These are phyloP conservation scores for Entomortierella parvispora DNA, from an alignment of 192 early-diverging fungal genomes.

Conservation along the genomic window DNA sequence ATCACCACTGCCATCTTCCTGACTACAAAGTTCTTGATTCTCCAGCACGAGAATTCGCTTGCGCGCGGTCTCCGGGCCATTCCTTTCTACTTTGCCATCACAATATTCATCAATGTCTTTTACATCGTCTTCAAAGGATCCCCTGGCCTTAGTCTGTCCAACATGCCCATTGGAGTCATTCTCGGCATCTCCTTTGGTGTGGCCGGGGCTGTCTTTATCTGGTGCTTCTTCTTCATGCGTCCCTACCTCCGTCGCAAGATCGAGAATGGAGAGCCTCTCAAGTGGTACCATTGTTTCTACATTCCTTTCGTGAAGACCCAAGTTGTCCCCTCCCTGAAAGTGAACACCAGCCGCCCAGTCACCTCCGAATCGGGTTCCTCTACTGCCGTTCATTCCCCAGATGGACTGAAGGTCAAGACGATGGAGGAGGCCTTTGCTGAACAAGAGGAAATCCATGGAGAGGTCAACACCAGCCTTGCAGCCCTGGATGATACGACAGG, in stretches of 20 bases:
- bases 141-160: slow-evolving; percentile 55
- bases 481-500: slow-evolving; percentile 15
- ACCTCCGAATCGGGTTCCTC: neutral
- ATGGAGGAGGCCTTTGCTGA: neutral
- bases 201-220: slow-evolving; percentile 59
- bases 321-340: neutral
- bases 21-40: slow-evolving; percentile 72
- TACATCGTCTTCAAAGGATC: slow-evolving; percentile 81
- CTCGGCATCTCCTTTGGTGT: slow-evolving; percentile 74
- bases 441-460: neutral
- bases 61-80: slow-evolving; percentile 72
- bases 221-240: slow-evolving; percentile 69
- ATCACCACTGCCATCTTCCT: slow-evolving; percentile 68
- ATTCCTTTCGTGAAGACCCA: slow-evolving; percentile 60
- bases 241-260: slow-evolving; percentile 72
- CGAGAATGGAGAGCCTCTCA: slow-evolving; percentile 68
- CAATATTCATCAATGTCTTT: slow-evolving; percentile 70
- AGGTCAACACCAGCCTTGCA: slow-evolving; percentile 10
- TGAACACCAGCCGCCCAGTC: too few relatives aligned
- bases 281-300: slow-evolving; percentile 77
- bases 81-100: slow-evolving; percentile 79
- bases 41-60: slow-evolving; percentile 68
- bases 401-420: neutral
- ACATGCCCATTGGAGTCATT: slow-evolving; percentile 56
- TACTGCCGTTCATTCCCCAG: slow-evolving; percentile 3